phyloP scores from a whole-genome alignment of 257 asterid genomes.

The Solanum chilense region DNA sequence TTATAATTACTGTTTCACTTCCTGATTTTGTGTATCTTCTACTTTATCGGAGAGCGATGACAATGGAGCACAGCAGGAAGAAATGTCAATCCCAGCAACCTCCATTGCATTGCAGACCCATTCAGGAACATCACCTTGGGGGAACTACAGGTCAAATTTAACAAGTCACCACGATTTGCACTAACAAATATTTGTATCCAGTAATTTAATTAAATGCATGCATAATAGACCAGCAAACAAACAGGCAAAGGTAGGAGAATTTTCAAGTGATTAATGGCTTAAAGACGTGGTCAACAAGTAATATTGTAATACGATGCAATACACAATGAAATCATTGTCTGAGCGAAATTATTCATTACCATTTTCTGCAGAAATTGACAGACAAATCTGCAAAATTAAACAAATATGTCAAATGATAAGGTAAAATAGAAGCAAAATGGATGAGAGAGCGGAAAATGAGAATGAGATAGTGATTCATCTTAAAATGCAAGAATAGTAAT shows the following conservation, averaged over 20 bases:
- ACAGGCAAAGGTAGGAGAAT: background rate
- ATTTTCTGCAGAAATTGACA: slow-evolving; percentile 72
- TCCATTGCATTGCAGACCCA: slow-evolving; percentile 99
- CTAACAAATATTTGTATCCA: background rate
- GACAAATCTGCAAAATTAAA: slow-evolving; percentile 51
- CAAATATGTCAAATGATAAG: background rate
- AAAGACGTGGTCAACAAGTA: background rate
- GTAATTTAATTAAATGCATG: background rate
- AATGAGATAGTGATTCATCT: background rate
- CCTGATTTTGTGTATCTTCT: background rate
- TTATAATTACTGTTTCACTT: background rate
- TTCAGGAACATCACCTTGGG: slow-evolving; percentile 70
- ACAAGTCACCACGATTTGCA: background rate
- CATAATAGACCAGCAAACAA: background rate
- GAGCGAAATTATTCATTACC: slow-evolving; percentile 28
- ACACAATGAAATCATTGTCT: background rate
- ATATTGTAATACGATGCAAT: background rate
- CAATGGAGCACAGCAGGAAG: slow-evolving; percentile 40
- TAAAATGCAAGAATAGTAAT: background rate
- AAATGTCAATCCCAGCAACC: slow-evolving; percentile 90
- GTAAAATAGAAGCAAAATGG: background rate
- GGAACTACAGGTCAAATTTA: slow-evolving; percentile 43
- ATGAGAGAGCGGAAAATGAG: background rate
- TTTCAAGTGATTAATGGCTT: background rate
- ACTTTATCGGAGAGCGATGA: background rate